Evolutionary conservation across 306 rosid species (phyloP).

Genomic region (Cucumis hystrix): DNA sequence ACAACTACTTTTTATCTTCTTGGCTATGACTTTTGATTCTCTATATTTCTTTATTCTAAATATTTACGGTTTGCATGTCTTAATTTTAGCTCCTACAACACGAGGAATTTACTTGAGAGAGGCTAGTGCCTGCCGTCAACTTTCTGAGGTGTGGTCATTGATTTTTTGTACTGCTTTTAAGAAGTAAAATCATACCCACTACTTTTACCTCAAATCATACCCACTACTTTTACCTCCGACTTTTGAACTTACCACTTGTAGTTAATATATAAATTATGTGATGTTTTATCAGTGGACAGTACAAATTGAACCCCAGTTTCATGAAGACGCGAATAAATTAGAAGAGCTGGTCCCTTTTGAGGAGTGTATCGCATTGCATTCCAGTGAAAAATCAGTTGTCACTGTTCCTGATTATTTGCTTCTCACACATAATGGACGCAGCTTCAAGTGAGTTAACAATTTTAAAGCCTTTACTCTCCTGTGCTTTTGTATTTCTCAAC

Average conservation of each 20-base stretch:
- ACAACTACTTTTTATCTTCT: neutral
- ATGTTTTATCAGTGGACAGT: slow-evolving; percentile 72
- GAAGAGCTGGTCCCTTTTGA: slow-evolving; percentile 88
- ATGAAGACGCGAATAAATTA: slow-evolving; percentile 75
- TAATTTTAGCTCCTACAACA: slow-evolving; percentile 50
- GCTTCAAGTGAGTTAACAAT: slow-evolving; percentile 62
- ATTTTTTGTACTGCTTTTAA: slow-evolving; percentile 10
- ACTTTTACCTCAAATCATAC: neutral
- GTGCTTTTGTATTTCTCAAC: neutral
- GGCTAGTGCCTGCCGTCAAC: slow-evolving; percentile 57
- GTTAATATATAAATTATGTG: neutral
- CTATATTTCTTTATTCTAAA: neutral
- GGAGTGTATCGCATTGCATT: slow-evolving; percentile 73
- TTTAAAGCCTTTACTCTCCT: slow-evolving; percentile 7
- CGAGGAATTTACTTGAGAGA: slow-evolving; percentile 95
- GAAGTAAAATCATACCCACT: neutral
- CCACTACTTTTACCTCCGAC: neutral
- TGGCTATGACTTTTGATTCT: neutral
- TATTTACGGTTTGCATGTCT: slow-evolving; percentile 1
- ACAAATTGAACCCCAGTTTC: slow-evolving; percentile 73
- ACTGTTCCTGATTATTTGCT: slow-evolving; percentile 69
- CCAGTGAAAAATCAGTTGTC: slow-evolving; percentile 57
- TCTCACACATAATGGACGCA: slow-evolving; percentile 91
- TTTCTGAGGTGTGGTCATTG: slow-evolving; percentile 64
- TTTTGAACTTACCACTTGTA: neutral